Base-by-base conservation (phyloP, 1,284 basidiomycete genomes). In the Pseudozyma sp. region DNA sequence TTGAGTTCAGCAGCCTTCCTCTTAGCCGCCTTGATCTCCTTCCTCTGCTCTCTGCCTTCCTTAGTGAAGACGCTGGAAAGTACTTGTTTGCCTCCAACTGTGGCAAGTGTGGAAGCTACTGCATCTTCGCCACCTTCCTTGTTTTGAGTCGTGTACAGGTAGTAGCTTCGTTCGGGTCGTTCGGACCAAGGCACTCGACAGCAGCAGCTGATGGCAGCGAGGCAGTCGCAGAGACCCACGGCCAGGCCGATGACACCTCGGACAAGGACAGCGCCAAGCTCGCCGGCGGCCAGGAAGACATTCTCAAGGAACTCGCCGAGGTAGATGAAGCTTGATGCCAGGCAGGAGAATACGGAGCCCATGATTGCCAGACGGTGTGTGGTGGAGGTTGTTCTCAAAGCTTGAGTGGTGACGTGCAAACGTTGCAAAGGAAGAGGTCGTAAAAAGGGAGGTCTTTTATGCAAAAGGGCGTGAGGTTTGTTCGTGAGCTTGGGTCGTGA, bases 181-280 rank as follows among this genome's bases (percentile, higher is more conserved):
- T 80, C 65, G 2, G 55, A 59, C 65, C 68, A 81, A 1, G 78
- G 79, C 3, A 80, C 78, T 25, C 73, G 62, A 45, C 51, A 81
- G 49, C 79, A 81, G 56, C 79, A 81, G 51, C 67, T 69, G 49
- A 71, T 54, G n/a, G 78, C 78, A 1, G 79, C 79, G 0, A 81
- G 67, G 16, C 80, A 35, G 44, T 81, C 79, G 51, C 78, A 80
- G 11, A 81, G 68, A n/a, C 73, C 66, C 34, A 81, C 70, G 4
- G 80, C 51, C 56, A 81, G 54, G 43, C 70, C 70, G 25, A 81
- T 65, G 5, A 81, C 14, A 9, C 55, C 79, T 4, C 79, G 63
- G 1, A 74, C 63, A 10, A 81, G 60, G 18, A 81, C 69, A 0
- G 70, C 59, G 3, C 65, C 68, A 34, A 80, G 76, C 54, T 81